A percentile compares a stretch with the other conserved stretches of the same genome.
Conservation (phyloP, 345 rosid genomes). For the Salix viminalis region DNA sequence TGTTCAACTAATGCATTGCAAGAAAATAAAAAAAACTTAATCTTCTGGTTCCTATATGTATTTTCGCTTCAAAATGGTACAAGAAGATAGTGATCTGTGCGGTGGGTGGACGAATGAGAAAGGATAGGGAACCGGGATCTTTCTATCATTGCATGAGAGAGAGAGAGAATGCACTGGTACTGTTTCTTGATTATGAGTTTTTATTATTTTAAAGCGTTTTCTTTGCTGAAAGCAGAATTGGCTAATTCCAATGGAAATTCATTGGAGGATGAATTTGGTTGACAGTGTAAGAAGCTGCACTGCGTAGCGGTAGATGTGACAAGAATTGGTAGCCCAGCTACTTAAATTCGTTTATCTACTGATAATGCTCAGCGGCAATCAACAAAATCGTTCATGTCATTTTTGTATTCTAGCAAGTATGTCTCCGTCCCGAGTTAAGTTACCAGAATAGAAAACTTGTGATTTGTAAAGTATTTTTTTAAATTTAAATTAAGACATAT, state of each 20-base stretch:
- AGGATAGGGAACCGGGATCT: background rate
- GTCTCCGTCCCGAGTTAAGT: no score
- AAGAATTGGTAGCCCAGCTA: background rate
- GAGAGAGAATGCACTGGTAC: background rate
- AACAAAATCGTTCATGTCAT: background rate
- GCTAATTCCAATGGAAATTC: background rate
- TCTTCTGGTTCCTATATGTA: background rate
- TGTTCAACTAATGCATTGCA: background rate
- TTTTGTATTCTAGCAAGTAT: background rate
- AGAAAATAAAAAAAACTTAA: background rate
- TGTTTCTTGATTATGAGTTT: background rate
- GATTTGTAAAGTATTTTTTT: no score
- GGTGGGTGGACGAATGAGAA: no score
- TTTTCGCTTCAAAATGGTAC: background rate
- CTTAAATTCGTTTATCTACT: background rate
- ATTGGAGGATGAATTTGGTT: conserved; percentile 8
- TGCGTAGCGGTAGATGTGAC: background rate
- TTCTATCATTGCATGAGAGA: background rate
- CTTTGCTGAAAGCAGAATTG: background rate
- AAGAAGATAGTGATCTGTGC: background rate
- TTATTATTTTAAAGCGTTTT: background rate
- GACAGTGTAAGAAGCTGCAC: background rate
- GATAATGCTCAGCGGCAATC: background rate
- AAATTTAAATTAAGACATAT: no score
- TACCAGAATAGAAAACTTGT: no score